Evolutionary conservation across 2,329 filamentous ascomycete species (phyloP).

Genomic region (Aspergillus fumigatus): DNA sequence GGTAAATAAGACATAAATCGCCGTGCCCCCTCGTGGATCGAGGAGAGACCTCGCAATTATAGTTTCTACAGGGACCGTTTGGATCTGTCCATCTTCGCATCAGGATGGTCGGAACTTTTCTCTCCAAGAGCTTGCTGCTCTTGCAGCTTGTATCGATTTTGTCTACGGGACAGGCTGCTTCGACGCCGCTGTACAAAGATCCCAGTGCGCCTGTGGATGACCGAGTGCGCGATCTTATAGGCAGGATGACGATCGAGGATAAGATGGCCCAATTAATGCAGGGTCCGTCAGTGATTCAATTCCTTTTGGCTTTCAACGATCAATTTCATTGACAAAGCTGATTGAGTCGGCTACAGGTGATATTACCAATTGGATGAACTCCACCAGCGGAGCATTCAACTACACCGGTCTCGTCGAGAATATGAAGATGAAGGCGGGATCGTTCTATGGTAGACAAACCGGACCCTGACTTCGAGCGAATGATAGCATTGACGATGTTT

Average conservation of each 20-base stretch:
- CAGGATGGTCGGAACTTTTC: conserved; percentile 13
- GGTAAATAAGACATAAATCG: neutral
- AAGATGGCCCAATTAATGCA: conserved; percentile 67
- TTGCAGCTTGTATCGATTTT: conserved; percentile 20
- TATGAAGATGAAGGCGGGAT: conserved; percentile 62
- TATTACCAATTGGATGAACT: conserved; percentile 68
- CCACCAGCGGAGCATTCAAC: conserved; percentile 64
- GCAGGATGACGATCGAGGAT: conserved; percentile 69
- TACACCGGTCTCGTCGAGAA: conserved; percentile 61
- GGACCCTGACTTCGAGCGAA: neutral
- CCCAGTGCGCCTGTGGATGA: conserved; percentile 58
- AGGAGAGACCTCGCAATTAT: neutral
- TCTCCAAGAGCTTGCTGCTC: conserved; percentile 24
- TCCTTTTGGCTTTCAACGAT: neutral
- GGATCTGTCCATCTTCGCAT: neutral
- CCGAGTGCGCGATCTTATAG: conserved; percentile 63
- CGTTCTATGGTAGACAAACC: conserved; percentile 52
- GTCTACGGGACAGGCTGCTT: conserved; percentile 12
- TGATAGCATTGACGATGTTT: conserved; percentile 3
- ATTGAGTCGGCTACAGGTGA: conserved; percentile 47
- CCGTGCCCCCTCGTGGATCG: neutral
- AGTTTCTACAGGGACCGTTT: neutral
- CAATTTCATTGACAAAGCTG: neutral
- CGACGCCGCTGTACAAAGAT: conserved; percentile 55
- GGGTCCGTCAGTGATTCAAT: conserved; percentile 26